Base-by-base conservation (phyloP, 495 filamentous ascomycete genomes). In the Xylaria castorea region DNA sequence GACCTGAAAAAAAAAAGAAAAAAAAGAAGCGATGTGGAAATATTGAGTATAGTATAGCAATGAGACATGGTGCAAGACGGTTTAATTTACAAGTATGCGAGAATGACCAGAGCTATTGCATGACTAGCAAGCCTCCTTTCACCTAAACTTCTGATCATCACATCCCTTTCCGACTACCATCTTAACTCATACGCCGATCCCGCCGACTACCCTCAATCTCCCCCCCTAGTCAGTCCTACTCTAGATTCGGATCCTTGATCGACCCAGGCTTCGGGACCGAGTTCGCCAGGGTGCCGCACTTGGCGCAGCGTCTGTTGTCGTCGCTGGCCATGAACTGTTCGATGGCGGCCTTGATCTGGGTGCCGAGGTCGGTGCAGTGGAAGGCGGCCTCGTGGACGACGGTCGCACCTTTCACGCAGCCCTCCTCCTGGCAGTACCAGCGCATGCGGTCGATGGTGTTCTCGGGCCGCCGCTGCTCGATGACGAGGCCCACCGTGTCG, bases 281-380 rank as follows among this genome's bases (percentile, higher is more conserved):
- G 66, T 86, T 82, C 3, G 94, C 95, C 68, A 97, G 73, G 67
- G 83, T 85, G 18, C 95, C 95, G 79, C 96, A 99, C 20, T 84
- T 86, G 75, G 87, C 86, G 83, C 96, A 99, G 72, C 83, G 92
- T 81, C 97, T 88, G 81, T 87, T 89, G 75, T 89, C 88, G 72
- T 91, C 88, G 76, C 90, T 90, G 3, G 82, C 88, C 76, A 89
- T 92, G 79, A 97, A 98, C 58, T 83, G 87, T 78, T 97, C 90
- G 40, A 99, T 95, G 7, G 95, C 97, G 69, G 87, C 91, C 86
- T 97, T 99, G 71, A 99, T 94, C 87, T 99, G 96, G 53, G 93
- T 97, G n/a, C 96, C 96, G 65, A 99, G 81, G 81, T 99, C 92
- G 57, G 91, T 94, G 77, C 94, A 97, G 76, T 95, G 89, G 79